Percentiles rank a stretch among this genome's conserved stretches.
These are phyloP conservation scores for Quercus tomentella DNA, from an alignment of 331 rosid species.

Conservation along the genomic window DNA sequence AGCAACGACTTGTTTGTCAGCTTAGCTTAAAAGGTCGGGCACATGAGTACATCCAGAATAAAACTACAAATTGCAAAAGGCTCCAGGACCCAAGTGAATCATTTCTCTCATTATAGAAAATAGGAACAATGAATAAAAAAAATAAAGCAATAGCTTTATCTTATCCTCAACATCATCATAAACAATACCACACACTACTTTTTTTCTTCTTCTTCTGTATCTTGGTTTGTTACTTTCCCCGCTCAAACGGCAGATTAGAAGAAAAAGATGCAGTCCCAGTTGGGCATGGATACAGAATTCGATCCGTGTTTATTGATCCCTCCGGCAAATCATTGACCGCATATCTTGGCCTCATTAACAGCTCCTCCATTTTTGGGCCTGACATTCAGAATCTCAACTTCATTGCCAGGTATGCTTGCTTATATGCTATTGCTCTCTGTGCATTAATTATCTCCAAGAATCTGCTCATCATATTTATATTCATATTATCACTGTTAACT, in stretches of 20 bases:
- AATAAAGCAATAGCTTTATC: not conserved
- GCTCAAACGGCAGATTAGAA: no score
- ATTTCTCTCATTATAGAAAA: not conserved
- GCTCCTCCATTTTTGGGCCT: slow-evolving; percentile 37
- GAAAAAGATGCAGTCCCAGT: not conserved
- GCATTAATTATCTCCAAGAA: no score
- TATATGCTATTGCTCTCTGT: no score
- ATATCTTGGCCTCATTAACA: slow-evolving; percentile 31
- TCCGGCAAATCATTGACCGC: slow-evolving; percentile 37
- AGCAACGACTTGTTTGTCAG: no score
- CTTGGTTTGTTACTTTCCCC: not conserved
- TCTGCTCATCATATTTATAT: no score
- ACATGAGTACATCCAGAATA: no score
- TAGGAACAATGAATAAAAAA: not conserved
- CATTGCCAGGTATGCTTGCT: slow-evolving; percentile 30
- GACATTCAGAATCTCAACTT: slow-evolving; percentile 40
- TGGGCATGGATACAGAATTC: slow-evolving; percentile 40
- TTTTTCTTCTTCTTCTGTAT: not conserved
- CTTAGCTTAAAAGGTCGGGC: no score
- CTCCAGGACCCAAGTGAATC: no score
- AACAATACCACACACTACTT: not conserved
- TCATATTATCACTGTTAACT: no score
- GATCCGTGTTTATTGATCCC: slow-evolving; percentile 5
- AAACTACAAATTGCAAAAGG: no score
- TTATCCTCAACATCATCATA: not conserved